Evolutionary conservation across 495 filamentous ascomycete species (phyloP), one percentile per base, ranked within the genome.

Genomic region (Clohesyomyces aquaticus): DNA sequence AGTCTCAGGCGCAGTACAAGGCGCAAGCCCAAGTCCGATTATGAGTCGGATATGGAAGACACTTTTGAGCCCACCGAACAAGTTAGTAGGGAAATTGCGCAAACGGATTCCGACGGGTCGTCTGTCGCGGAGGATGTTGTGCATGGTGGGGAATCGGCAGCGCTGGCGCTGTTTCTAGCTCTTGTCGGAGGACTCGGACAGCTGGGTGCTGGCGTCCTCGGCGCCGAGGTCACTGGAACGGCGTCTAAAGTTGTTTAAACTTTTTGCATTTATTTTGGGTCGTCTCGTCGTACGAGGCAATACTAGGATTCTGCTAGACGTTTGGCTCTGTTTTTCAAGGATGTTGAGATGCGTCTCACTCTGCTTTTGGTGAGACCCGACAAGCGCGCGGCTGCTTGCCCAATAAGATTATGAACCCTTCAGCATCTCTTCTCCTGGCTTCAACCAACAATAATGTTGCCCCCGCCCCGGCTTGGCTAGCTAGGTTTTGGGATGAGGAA

Each of bases 91-190:
- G 59, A 59, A 38, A 46, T 67, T n/a, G 43, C 28, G 8, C 50
- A 64, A 25, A 67, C 51, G n/a, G 68, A 70, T 22, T 27, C 57
- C 4, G 68, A 70, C 46, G 55, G 52, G 1, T 38, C 32, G 19
- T 11, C 26, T 21, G 22, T 18, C 8, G 14, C 21, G 18, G 68
- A 70, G 23, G 63, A 67, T 29, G 6, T 67, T 0, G 49, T 65
- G 16, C 46, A 53, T 6, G 63, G 59, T 10, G 68, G 68, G 16
- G 68, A 70, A 59, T 43, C 49, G 11, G 59, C 68, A 9, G 68
- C 68, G 19, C 51, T 70, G 12, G 59, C 54, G 1, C n/a, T 66
- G 16, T 61, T 54, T 19, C 43, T 67, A n/a, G 26, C 38, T 23
- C 25, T 64, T 29, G 23, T 51, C 10, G 68, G 68, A 16, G 68